Evolutionary conservation across 352 stramenopile genomes (phyloP), one percentile per base, ranked within the genome.

Genomic region (Phytopythium sindhum): DNA sequence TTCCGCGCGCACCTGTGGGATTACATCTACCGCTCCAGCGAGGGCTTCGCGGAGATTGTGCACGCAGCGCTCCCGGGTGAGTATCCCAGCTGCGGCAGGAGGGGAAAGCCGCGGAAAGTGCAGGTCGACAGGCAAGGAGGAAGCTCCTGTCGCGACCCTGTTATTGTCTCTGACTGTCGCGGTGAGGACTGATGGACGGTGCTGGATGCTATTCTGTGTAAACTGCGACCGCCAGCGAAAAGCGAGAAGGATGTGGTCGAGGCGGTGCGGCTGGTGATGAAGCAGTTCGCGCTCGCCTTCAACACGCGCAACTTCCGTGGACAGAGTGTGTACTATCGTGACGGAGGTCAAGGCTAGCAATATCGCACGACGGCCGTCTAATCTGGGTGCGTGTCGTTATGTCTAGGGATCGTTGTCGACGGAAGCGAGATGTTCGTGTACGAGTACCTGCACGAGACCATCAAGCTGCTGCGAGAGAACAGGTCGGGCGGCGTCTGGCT

Each of bases 371-470:
- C 14, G 24, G 11, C 3, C 5, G 4, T 21, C 26, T 6, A 48
- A 50, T 45, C 28, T 28, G 47, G 11, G 14, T 63, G 29, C 64
- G 8, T 24, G 21, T 17, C 4, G 12, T 12, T 70, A 48, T 72
- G n/a, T 71, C 4, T 47, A 80, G 74, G 56, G 39, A 31, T 92
- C 9, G 24, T 63, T 19, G 61, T 74, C 9, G 68, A 81, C 23
- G 71, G 65, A 2, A 62, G 73, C 57, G 44, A 80, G 37, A 52
- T 91, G 21, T 78, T 75, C 33, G 74, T 90, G 26, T 74, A 90
- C 45, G 75, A 91, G 57, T 73, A 90, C 62, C 66, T 94, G 48
- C 88, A 91, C 58, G 80, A 93, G 65, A 90, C 81, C 8, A 86
- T 88, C 33, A 65, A 63, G 52, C 52, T 66, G 21, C 68, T 93